Evolutionary conservation across 768 basidiomycete genomes (phyloP).

Genomic region (Lanmaoa pseudosensibilis): DNA sequence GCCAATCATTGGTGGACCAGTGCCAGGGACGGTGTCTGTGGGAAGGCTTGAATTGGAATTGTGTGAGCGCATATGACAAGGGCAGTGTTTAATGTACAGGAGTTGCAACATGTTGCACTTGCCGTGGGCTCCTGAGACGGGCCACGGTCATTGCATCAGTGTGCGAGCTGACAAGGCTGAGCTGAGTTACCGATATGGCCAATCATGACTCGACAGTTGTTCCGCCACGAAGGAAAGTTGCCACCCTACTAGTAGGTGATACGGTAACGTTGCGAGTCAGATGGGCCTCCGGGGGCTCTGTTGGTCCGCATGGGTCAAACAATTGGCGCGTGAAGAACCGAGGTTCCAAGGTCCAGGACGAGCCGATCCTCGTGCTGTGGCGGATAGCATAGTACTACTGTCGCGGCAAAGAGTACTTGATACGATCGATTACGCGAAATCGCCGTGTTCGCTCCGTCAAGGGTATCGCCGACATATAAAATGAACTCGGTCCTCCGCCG

Average conservation of each 20-base stretch:
- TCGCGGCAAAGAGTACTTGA: neutral
- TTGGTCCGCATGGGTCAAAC: slow-evolving; percentile 20
- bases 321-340: slow-evolving; percentile 13
- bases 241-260: slow-evolving; percentile 1
- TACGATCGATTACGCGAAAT: slow-evolving; percentile 24
- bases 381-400: neutral
- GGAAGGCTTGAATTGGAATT: slow-evolving; percentile 1
- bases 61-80: slow-evolving; percentile 3
- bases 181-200: slow-evolving; percentile 13
- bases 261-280: slow-evolving; percentile 7
- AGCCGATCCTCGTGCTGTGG: slow-evolving; percentile 9
- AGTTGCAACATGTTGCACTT: slow-evolving; percentile 1
- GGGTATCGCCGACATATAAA: slow-evolving; percentile 30
- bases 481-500: slow-evolving; percentile 15
- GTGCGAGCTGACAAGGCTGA: slow-evolving; percentile 1
- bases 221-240: slow-evolving; percentile 9
- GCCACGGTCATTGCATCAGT: slow-evolving; percentile 27
- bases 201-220: slow-evolving; percentile 14
- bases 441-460: slow-evolving; percentile 24
- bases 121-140: slow-evolving; percentile 2
- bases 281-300: slow-evolving; percentile 16
- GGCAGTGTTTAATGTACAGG: slow-evolving; percentile 14
- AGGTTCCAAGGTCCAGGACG: neutral
- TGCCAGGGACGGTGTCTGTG: slow-evolving; percentile 4
- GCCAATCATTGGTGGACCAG: slow-evolving; percentile 5